A percentile compares a stretch with the other conserved stretches of the same genome.
Conservation (phyloP, 2,329 filamentous ascomycete species). For the Colletotrichum sojae region DNA sequence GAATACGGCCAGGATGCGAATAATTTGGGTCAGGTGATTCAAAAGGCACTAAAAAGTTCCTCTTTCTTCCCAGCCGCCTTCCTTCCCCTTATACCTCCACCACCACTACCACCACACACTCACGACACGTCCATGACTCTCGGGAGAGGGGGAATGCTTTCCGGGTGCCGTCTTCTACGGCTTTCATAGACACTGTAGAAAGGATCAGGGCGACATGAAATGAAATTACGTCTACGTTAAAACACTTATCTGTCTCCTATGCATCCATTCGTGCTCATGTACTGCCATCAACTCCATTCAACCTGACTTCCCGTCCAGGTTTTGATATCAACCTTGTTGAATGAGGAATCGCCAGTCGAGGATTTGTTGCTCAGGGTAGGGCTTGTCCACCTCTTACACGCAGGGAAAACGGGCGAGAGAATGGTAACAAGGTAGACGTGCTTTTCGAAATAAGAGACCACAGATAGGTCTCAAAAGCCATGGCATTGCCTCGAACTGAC, state of each 20-base stretch:
- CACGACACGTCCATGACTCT: constrained; percentile 40
- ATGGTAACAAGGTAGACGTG: too few species aligned
- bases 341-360: too few species aligned
- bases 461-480: too few species aligned
- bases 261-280: background rate
- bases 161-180: constrained; percentile 39
- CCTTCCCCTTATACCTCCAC: constrained; percentile 37
- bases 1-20: constrained; percentile 41
- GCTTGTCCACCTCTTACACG: too few species aligned
- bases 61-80: constrained; percentile 40
- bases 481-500: too few species aligned
- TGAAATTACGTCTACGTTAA: constrained; percentile 43
- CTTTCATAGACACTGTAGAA: constrained; percentile 44
- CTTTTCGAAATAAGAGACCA: too few species aligned
- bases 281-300: background rate
- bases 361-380: too few species aligned
- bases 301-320: background rate
- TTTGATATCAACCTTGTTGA: too few species aligned
- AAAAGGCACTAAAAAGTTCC: constrained; percentile 43
- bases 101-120: constrained; percentile 31
- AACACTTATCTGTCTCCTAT: background rate
- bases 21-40: constrained; percentile 42
- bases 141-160: constrained; percentile 37
- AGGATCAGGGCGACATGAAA: constrained; percentile 43
- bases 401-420: too few species aligned